Evolutionary conservation across 2,329 filamentous ascomycete genomes (phyloP), one percentile per base, ranked within the genome.

Genomic region (Penicillium sp.): DNA sequence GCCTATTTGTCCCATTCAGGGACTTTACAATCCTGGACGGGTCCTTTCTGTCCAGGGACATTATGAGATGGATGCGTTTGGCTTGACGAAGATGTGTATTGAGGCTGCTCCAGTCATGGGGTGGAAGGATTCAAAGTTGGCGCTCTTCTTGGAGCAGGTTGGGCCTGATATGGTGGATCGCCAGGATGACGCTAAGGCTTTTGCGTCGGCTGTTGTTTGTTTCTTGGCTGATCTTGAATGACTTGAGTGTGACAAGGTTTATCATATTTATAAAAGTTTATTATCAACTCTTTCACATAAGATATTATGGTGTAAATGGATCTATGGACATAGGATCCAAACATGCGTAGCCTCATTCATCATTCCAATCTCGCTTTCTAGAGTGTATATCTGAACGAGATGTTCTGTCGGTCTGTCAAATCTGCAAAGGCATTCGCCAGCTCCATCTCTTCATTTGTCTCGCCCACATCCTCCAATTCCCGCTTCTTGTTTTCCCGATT

Each of bases 11-110:
- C 64, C 65, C 7, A 63, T 68, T 31, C 65, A 66, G 49, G 65
- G 65, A 26, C 60, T 68, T 5, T 68, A 66, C 43, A 48, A 63
- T 45, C 64, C 65, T 6, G 59, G 63, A 9, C 55, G 65, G 11
- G 65, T 68, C 1, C 14, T 68, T 26, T 57, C 65, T 16, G 63
- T 66, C 11, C 65, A 68, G 46, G 65, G 65, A 8, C 64, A 68
- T 49, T 68, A 66, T 54, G 64, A 68, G 52, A 64, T 68, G 59
- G 65, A 68, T 52, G 58, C 49, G 0, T 68, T 68, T 56, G 65
- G 61, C 3, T 49, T 62, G 58, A 52, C 56, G n/a, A 61, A 66
- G 55, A 66, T 66, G 63, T 66, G 63, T 54, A 31, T 64, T 9
- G 65, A 68, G 51, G 56, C 56, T 55, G 65, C 65, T 2, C 62